A percentile compares a stretch with the other conserved stretches of the same genome.
Evolutionary conservation across 805 yeast genomes (phyloP).

Genomic region (Saturnispora galanensis): DNA sequence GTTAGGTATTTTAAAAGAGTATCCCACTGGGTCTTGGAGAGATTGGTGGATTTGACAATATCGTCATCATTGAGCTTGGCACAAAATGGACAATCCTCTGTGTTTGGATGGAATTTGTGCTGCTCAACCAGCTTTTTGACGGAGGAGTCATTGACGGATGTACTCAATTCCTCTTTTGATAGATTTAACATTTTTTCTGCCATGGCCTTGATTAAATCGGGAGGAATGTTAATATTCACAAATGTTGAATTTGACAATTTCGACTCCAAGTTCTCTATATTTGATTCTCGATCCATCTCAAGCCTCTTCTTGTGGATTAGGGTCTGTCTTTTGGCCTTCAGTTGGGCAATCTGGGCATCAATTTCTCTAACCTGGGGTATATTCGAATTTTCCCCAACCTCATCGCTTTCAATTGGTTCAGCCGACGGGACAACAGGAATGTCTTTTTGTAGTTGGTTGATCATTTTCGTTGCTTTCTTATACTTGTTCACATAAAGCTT

Average conservation of each 20-base stretch:
- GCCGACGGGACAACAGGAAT: no score
- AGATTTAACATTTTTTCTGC: slow-evolving; percentile 5
- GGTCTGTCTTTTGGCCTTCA: slow-evolving; percentile 7
- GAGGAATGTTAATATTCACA: slow-evolving; percentile 5
- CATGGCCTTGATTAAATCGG: slow-evolving; percentile 4
- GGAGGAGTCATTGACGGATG: not conserved
- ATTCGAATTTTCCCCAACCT: not conserved
- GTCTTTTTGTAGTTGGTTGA: not conserved
- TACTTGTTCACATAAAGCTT: slow-evolving; percentile 10
- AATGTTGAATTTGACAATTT: slow-evolving; percentile 1
- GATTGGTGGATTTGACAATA: not conserved
- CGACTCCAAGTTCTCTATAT: not conserved
- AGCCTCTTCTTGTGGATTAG: slow-evolving; percentile 1
- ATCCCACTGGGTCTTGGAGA: slow-evolving; percentile 3
- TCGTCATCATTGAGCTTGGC: not conserved
- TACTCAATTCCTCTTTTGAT: not conserved
- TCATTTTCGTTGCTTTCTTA: slow-evolving; percentile 2
- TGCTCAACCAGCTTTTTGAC: not conserved
- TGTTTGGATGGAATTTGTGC: slow-evolving; percentile 2
- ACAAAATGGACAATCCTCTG: slow-evolving; percentile 7
- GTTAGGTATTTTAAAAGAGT: slow-evolving; percentile 2
- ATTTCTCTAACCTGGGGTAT: slow-evolving; percentile 6
- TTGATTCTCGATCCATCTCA: not conserved
- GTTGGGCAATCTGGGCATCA: slow-evolving; percentile 7
- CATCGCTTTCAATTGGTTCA: not conserved